phyloP scores from a whole-genome alignment of 2,329 filamentous ascomycete genomes.

The Arthrobotrys megalospora region DNA sequence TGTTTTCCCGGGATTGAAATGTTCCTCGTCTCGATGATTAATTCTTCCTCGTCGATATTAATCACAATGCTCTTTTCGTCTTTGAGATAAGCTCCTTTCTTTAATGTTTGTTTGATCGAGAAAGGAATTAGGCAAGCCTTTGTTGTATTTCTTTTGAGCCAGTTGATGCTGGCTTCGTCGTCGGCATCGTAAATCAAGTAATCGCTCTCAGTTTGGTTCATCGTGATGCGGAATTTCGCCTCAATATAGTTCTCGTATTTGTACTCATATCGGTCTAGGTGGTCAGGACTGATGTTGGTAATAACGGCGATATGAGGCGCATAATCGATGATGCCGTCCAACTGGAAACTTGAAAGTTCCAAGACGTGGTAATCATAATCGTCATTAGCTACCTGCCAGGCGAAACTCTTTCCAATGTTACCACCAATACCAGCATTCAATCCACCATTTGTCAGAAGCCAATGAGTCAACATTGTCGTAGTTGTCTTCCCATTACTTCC shows the following conservation, averaged over 20 bases:
- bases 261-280: conserved; percentile 28
- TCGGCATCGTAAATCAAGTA: conserved; percentile 32
- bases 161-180: not conserved
- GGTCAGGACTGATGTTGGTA: conserved; percentile 35
- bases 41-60: not conserved
- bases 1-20: conserved; percentile 12
- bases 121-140: not conserved
- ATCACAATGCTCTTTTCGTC: conserved; percentile 2
- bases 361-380: conserved; percentile 4
- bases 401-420: conserved; percentile 29
- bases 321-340: conserved; percentile 22
- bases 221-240: conserved; percentile 27
- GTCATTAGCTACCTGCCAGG: conserved; percentile 8
- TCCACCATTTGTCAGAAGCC: conserved; percentile 7
- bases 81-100: conserved; percentile 7
- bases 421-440: conserved; percentile 12
- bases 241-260: conserved; percentile 32
- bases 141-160: not conserved
- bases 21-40: not conserved
- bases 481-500: conserved; percentile 29
- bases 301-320: conserved; percentile 28
- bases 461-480: conserved; percentile 21
- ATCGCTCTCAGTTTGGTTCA: conserved; percentile 25
- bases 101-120: not conserved
- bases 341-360: conserved; percentile 28